Conservation (phyloP, 768 basidiomycete genomes). For the Russula abietina region DNA sequence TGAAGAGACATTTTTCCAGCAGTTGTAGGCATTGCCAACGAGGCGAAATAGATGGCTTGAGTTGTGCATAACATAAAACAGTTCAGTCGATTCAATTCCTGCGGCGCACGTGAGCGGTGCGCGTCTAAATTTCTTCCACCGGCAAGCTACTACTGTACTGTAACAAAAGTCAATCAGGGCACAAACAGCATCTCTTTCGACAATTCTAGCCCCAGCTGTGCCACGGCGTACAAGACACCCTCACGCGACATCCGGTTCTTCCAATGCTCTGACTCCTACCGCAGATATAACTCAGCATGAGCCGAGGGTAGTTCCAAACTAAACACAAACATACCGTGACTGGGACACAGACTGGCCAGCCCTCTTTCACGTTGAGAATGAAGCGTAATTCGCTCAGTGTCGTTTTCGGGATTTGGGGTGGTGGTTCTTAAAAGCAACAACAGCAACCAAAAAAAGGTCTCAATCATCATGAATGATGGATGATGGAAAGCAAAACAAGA, state of each 20-base stretch:
- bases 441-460: too few relatives aligned
- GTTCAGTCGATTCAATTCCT: too few relatives aligned
- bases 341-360: not conserved
- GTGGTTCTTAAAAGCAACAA: slow-evolving; percentile 1
- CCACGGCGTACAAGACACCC: slow-evolving; percentile 23
- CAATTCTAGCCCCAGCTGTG: slow-evolving; percentile 28
- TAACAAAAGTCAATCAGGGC: not conserved
- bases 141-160: too few relatives aligned
- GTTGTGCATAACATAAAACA: slow-evolving; percentile 6
- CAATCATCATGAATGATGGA: not conserved
- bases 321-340: slow-evolving; percentile 12
- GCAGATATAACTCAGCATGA: not conserved
- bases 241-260: slow-evolving; percentile 9
- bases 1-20: not conserved
- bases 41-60: slow-evolving; percentile 1
- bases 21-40: not conserved
- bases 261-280: slow-evolving; percentile 25
- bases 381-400: slow-evolving; percentile 2
- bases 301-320: not conserved
- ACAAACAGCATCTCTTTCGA: slow-evolving; percentile 25
- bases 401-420: slow-evolving; percentile 5
- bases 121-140: too few relatives aligned
- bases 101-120: not conserved
- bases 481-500: too few relatives aligned
- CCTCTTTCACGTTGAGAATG: not conserved